Evolutionary conservation across 345 rosid species (phyloP), one percentile per base, ranked within the genome.

Genomic region (Lumnitzera racemosa): DNA sequence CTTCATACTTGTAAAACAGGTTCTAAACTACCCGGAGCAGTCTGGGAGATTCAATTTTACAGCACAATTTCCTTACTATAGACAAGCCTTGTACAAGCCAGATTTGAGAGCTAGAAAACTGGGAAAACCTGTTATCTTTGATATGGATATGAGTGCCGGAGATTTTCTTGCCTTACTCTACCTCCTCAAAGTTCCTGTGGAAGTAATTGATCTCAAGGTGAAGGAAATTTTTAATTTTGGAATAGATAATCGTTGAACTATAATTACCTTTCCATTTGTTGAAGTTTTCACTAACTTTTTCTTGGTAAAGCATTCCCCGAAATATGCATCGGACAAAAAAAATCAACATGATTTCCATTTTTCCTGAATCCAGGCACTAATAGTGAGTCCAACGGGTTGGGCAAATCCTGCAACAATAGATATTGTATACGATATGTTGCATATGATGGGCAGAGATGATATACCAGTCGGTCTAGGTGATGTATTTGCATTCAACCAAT

Each of bases 401-500:
- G 96, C 98, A 47, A 89, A 85, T 70, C 89, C 96, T 48, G 98
- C 98, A 54, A 85, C 96, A 1, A 78, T 89, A 7, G 98, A 92
- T 61, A 75, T 81, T 16, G 68, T 92, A 46, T 92, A 92, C 52
- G 98, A 92, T 67, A 61, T 92, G 41, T 80, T 89, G 67, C 98
- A 92, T 68, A 92, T 92, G 98, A 92, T 92, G 98, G 96, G 98
- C 36, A 95, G 98, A 0, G 96, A 92, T 6, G 96, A 92, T 74
- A 85, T 92, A 65, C 96, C 82, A 0, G 87, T 92, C 13, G 98
- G 94, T 58, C 63, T 89, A 5, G 98, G 98, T 59, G 78, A 82
- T n/a, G 47, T 82, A 17, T 81, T 74, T 61, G 88, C 91, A 17
- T 54, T 70, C 70, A 89, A 87, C 71, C 96, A 92, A 69, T 71